Evolutionary conservation across 345 rosid species (phyloP), one percentile per base, ranked within the genome.

Genomic region (Lumnitzera littorea): DNA sequence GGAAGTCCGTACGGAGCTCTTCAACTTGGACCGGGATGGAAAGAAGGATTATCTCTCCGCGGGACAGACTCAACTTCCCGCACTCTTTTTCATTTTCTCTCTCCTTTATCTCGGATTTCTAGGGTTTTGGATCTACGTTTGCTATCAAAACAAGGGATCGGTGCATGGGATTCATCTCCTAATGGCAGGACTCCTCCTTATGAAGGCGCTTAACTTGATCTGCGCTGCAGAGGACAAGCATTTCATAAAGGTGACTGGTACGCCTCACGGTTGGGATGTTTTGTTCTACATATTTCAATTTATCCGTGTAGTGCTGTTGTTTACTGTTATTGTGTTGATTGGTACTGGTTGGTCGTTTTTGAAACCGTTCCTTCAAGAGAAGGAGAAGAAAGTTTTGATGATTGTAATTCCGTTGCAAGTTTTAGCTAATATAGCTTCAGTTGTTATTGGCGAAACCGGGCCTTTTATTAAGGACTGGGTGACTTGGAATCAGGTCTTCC

Each of bases 301-400:
- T 57, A 72, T 91, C 27, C 82, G 92, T 5, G 95, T 84, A 5
- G 87, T 91, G 47, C 64, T 77, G 53, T 81, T 89, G 17, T 91
- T 89, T 69, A 85, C 96, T 1, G 91, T 91, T 36, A 82, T 91
- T 57, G 81, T 91, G 58, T 79, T 91, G 89, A 82, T 91, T 51
- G 96, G 96, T 6, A 89, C 96, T 4, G 96, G 98, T 3, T 75
- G 96, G 98, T 91, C 98, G 15, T 89, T 91, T 62, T 66, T 89
- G 71, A 91, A 89, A 65, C 98, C 98, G 0, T 91, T 84, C 50
- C 63, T 91, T 73, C 98, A 89, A 70, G 91, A 89, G 78, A 84
- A 80, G 75, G 91, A 91, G 73, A 91, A 87, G 91, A 91, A 85
- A 55, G 96, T 89, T 14, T 66, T 87, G 80, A 89, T 85, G 84